Evolutionary conservation across 768 basidiomycete species (phyloP).

Genomic region (Boletus speciosus): DNA sequence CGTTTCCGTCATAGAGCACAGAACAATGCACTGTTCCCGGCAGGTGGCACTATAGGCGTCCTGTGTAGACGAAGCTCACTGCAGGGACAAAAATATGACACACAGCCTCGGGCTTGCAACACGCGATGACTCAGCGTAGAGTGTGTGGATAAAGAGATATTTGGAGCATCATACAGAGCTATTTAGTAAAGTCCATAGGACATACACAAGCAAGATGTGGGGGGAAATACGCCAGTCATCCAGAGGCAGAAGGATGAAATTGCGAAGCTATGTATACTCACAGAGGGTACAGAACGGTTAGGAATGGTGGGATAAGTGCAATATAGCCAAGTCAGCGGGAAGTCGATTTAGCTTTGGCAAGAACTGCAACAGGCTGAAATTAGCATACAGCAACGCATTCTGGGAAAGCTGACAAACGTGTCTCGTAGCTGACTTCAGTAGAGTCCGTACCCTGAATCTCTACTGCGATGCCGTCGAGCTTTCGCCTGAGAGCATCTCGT

Average conservation of each 20-base stretch:
- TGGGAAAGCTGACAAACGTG: slow-evolving; percentile 43
- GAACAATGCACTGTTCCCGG: too few relatives aligned
- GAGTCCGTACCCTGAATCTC: slow-evolving; percentile 87
- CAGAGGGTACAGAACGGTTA: slow-evolving; percentile 6
- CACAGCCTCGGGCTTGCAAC: background rate
- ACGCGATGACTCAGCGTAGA: background rate
- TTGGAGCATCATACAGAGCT: slow-evolving; percentile 5
- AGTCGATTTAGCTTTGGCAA: slow-evolving; percentile 5
- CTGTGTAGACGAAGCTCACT: background rate
- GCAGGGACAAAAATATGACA: background rate
- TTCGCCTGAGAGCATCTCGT: slow-evolving; percentile 70
- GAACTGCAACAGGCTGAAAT: slow-evolving; percentile 12
- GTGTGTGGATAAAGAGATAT: slow-evolving; percentile 4
- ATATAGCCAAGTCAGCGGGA: slow-evolving; percentile 15
- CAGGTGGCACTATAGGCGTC: background rate
- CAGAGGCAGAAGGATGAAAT: background rate
- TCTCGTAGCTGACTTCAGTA: slow-evolving; percentile 67
- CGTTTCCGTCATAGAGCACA: background rate
- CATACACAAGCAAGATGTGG: background rate
- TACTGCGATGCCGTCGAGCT: slow-evolving; percentile 71
- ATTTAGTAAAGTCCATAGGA: slow-evolving; percentile 6
- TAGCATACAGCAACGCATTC: background rate
- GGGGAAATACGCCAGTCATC: background rate
- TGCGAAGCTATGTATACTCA: slow-evolving; percentile 10
- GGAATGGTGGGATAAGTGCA: slow-evolving; percentile 6